Evolutionary conservation across 257 asterid species (phyloP).

Genomic region (Fraxinus quadrangulata): DNA sequence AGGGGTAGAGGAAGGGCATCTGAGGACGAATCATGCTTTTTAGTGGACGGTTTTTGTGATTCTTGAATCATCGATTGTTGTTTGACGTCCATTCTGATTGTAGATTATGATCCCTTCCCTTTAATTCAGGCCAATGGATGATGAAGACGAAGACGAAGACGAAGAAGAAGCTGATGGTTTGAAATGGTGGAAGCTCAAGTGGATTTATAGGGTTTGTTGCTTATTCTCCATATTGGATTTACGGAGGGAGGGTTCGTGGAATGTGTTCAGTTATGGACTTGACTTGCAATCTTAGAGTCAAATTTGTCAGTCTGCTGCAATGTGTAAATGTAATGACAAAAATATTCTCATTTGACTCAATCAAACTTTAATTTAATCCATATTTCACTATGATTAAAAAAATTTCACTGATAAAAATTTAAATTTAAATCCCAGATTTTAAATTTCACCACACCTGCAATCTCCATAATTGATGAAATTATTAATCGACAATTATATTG

Average conservation of each 20-base stretch:
- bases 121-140: too few relatives aligned
- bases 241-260: neutral
- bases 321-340: too few relatives aligned
- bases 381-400: too few relatives aligned
- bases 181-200: neutral
- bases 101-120: too few relatives aligned
- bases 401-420: too few relatives aligned
- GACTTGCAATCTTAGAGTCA: neutral
- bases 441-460: too few relatives aligned
- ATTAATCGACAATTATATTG: too few relatives aligned
- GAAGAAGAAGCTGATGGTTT: neutral
- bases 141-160: too few relatives aligned
- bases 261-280: neutral
- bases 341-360: too few relatives aligned
- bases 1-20: conserved; percentile 27
- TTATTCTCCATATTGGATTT: neutral
- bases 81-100: neutral
- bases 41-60: neutral
- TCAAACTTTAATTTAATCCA: too few relatives aligned
- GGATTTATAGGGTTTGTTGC: neutral
- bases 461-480: too few relatives aligned
- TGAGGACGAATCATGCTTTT: conserved; percentile 8
- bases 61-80: neutral
- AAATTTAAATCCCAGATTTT: too few relatives aligned
- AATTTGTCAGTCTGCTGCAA: neutral